Evolutionary conservation across 768 basidiomycete species (phyloP).

Genomic region (Lactarius akahatsu): DNA sequence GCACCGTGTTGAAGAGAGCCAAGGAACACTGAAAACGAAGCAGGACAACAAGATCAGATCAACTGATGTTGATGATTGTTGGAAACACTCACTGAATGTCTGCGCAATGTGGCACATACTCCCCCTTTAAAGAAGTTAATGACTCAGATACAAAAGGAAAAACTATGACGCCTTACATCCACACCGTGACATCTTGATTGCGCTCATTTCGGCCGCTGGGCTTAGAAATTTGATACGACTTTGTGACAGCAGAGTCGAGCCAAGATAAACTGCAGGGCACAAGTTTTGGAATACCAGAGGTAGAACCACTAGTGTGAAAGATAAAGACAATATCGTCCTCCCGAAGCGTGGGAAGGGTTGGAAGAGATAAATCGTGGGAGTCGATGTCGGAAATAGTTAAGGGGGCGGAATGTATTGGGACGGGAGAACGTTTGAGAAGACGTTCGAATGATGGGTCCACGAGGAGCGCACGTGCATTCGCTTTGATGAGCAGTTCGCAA

Average conservation of each 20-base stretch:
- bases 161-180: slow-evolving; percentile 55
- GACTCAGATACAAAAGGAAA: slow-evolving; percentile 33
- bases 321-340: slow-evolving; percentile 55
- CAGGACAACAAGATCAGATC: slow-evolving; percentile 33
- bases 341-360: slow-evolving; percentile 40
- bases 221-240: slow-evolving; percentile 52
- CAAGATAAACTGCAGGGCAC: slow-evolving; percentile 69
- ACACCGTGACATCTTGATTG: slow-evolving; percentile 67
- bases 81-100: slow-evolving; percentile 58
- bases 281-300: slow-evolving; percentile 80
- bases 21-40: slow-evolving; percentile 54
- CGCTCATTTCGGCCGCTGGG: slow-evolving; percentile 43
- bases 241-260: slow-evolving; percentile 60
- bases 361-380: slow-evolving; percentile 41
- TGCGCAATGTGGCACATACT: slow-evolving; percentile 84
- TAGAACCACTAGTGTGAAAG: slow-evolving; percentile 81
- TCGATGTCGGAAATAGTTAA: slow-evolving; percentile 42
- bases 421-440: slow-evolving; percentile 45
- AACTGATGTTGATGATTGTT: slow-evolving; percentile 5
- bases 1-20: slow-evolving; percentile 70
- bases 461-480: slow-evolving; percentile 62
- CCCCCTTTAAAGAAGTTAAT: slow-evolving; percentile 53
- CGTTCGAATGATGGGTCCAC: slow-evolving; percentile 57
- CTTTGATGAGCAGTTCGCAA: slow-evolving; percentile 64
- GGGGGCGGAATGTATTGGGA: slow-evolving; percentile 48